phyloP scores from a whole-genome alignment of 2,329 filamentous ascomycete species.

The Fonsecaea monophora region DNA sequence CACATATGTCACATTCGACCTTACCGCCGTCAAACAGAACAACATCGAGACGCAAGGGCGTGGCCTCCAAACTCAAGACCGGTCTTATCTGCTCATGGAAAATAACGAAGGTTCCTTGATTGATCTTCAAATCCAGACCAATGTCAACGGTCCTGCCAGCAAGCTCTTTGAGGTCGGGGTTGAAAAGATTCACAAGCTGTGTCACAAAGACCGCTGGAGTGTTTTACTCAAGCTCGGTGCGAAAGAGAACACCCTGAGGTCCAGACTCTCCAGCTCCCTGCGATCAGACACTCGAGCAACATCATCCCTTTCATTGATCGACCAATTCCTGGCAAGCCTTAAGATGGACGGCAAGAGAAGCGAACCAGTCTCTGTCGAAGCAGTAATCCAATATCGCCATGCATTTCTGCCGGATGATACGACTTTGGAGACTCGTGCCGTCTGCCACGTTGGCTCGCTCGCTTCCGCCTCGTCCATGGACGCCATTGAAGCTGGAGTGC shows the following conservation, averaged over 20 bases:
- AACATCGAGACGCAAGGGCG: constrained; percentile 11
- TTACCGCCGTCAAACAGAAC: constrained; percentile 26
- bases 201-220: constrained; percentile 39
- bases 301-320: constrained; percentile 28
- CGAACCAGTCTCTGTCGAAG: constrained; percentile 26
- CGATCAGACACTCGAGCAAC: constrained; percentile 17
- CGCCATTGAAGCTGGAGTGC: background rate
- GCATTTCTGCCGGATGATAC: constrained; percentile 24
- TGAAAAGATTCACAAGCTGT: constrained; percentile 10
- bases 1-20: constrained; percentile 30
- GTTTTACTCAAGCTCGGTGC: constrained; percentile 39
- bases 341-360: constrained; percentile 29
- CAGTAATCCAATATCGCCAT: constrained; percentile 27
- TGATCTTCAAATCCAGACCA: constrained; percentile 21
- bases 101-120: constrained; percentile 23
- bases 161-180: constrained; percentile 17
- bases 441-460: constrained; percentile 9
- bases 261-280: constrained; percentile 26
- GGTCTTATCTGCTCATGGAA: constrained; percentile 10
- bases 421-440: constrained; percentile 22
- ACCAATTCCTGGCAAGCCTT: constrained; percentile 34
- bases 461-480: constrained; percentile 6
- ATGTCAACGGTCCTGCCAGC: constrained; percentile 18
- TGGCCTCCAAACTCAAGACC: background rate
- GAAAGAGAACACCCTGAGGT: constrained; percentile 30